Evolutionary conservation across 129 eudicot genomes (phyloP).

Genomic region (carrot (Daucus carota)): DNA sequence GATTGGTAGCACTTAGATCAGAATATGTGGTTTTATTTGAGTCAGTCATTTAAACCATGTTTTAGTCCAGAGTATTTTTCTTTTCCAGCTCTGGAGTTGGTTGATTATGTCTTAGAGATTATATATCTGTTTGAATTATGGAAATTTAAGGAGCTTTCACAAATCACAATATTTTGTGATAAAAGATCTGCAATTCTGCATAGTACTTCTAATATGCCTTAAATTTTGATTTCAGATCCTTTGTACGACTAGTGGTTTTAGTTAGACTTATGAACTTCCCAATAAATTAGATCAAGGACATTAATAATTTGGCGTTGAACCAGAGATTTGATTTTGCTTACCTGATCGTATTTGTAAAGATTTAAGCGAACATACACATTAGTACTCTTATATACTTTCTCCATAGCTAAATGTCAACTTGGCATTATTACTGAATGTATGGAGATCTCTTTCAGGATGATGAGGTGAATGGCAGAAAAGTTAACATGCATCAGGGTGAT

Average conservation of each 20-base stretch:
- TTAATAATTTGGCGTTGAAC: background rate
- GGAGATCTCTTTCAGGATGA: slow-evolving; percentile 46
- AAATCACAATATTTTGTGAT: background rate
- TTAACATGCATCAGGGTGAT: slow-evolving; percentile 47
- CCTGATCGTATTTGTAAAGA: background rate
- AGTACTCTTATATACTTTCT: background rate
- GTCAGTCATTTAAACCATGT: background rate
- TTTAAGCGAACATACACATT: background rate
- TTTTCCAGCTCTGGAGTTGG: background rate
- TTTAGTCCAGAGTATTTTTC: background rate
- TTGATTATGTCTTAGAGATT: background rate
- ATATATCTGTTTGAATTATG: background rate
- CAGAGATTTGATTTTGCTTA: background rate
- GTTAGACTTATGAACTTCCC: background rate
- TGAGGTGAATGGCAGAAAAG: slow-evolving; percentile 76
- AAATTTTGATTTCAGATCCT: background rate
- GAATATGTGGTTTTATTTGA: background rate
- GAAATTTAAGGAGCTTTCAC: background rate
- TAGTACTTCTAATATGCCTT: background rate
- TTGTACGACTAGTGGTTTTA: background rate
- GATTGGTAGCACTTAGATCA: background rate
- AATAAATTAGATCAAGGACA: background rate
- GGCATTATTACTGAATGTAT: background rate
- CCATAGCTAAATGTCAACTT: background rate
- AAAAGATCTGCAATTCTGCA: background rate